These are phyloP conservation scores for Bretziella fagacearum DNA, from an alignment of 2,329 filamentous ascomycete species.

Conservation along the genomic window DNA sequence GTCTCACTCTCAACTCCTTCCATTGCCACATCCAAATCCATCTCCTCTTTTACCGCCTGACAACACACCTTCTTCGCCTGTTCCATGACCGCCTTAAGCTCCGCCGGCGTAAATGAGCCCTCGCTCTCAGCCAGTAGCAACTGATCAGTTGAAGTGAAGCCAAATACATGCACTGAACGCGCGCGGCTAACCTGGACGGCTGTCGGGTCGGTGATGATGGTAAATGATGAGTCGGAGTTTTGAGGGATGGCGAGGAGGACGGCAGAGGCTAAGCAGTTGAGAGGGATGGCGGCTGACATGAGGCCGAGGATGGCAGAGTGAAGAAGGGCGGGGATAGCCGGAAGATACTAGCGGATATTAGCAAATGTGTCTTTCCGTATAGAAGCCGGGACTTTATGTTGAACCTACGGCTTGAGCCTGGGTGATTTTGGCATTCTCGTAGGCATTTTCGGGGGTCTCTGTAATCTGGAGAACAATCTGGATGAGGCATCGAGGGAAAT, in stretches of 20 bases:
- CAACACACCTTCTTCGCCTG: constrained; percentile 51
- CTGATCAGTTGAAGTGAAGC: constrained; percentile 57
- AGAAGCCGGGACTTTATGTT: background rate
- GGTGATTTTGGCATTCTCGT: constrained; percentile 40
- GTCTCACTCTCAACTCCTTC: constrained; percentile 28
- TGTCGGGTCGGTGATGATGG: constrained; percentile 42
- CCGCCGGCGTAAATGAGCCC: constrained; percentile 55
- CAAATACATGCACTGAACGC: constrained; percentile 64
- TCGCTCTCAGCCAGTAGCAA: constrained; percentile 68
- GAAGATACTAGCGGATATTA: constrained; percentile 42
- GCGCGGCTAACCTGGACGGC: constrained; percentile 44
- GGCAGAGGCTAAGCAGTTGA: constrained; percentile 55
- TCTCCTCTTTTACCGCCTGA: constrained; percentile 20
- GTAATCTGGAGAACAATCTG: constrained; percentile 69
- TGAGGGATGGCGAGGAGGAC: constrained; percentile 42
- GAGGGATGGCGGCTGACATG: constrained; percentile 64
- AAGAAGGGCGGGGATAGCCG: constrained; percentile 63
- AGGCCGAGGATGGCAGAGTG: constrained; percentile 66
- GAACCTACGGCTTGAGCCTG: constrained; percentile 42
- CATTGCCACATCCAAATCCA: constrained; percentile 28
- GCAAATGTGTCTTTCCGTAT: background rate
- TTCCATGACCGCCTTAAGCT: constrained; percentile 57
- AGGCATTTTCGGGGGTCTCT: constrained; percentile 50
- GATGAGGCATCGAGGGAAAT: constrained; percentile 60
- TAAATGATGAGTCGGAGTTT: constrained; percentile 21